Percentiles rank a stretch among this genome's conserved stretches.
Conservation (phyloP, 2,329 filamentous ascomycete species). For the Trichoderma afroharzianum region DNA sequence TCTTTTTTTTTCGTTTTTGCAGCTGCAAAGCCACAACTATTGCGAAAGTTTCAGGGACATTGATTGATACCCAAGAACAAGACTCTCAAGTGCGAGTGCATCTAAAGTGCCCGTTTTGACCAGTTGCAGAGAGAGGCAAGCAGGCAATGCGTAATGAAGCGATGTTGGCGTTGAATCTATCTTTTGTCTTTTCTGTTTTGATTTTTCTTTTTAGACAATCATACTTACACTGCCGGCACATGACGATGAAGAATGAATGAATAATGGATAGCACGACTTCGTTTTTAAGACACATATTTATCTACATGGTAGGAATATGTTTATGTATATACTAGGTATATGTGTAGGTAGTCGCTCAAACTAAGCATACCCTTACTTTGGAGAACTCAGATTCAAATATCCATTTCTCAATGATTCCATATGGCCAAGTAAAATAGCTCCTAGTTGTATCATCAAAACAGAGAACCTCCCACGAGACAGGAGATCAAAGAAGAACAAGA, state of each 20-base stretch:
- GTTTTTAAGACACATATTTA: neutral
- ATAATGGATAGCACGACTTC: neutral
- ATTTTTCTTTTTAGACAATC: neutral
- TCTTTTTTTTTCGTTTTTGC: neutral
- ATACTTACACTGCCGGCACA: neutral
- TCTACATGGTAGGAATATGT: neutral
- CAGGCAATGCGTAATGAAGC: neutral
- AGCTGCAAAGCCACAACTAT: neutral
- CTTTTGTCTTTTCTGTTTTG: no score
- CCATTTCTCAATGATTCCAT: neutral
- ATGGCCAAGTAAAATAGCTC: neutral
- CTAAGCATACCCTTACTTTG: neutral
- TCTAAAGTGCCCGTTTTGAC: neutral
- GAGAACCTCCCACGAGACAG: neutral
- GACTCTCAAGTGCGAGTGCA: neutral
- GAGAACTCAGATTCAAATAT: neutral
- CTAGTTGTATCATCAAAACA: neutral
- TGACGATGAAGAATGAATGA: neutral
- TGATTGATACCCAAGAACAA: neutral
- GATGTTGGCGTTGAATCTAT: neutral
- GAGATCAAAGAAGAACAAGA: neutral
- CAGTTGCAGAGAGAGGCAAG: neutral
- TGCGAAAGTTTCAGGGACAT: neutral
- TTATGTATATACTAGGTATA: neutral
- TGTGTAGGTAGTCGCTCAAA: neutral